Evolutionary conservation across 139 green algal species (phyloP), one percentile per base, ranked within the genome.

Genomic region (Chlorella sp.): DNA sequence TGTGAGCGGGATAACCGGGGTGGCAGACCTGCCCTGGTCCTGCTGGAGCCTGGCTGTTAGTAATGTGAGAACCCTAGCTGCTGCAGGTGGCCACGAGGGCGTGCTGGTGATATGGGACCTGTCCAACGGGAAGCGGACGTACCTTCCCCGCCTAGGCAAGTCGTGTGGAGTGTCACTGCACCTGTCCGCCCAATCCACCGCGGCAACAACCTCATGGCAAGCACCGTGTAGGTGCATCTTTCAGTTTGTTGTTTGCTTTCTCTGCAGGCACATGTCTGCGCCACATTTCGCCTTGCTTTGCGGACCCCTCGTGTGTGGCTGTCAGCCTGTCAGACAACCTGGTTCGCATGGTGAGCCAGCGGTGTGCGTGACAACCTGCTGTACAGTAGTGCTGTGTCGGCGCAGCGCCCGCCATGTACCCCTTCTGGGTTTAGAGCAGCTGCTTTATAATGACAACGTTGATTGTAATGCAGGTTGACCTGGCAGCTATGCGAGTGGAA

Each of bases 51-150:
- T 51, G 44, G 44, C 7, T 16, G 44, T 51, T 9, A 51, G 9
- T 9, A 51, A 6, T 9, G n/a, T 11, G 21, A 60, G 2, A 9
- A 60, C 3, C 26, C 63, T 34, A 11, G 1, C 32, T 30, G 13
- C 28, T 76, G 39, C 41, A 78, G 70, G 70, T 28, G 70, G 70
- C 0, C 70, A 78, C 13, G 70, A 78, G 28, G 70, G 70, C 26
- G 70, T 78, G 70, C 70, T 78, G 25, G 70, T 78, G 26, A 47
- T 78, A 28, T 78, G 70, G 70, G 70, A 78, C 20, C 21, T 78
- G 36, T 36, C 70, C 39, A 78, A 36, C 18, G 70, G 70, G 12
- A 23, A 28, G 70, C 39, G 70, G 18, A 47, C 70, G 0, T 78
- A 78, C 39, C 39, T 78, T 47, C 70, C 70, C 15, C 70, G 70